Percentiles rank a stretch among this genome's conserved stretches.
phyloP scores from a whole-genome alignment of 2,329 filamentous ascomycete species.

The Colletotrichum caudatum region DNA sequence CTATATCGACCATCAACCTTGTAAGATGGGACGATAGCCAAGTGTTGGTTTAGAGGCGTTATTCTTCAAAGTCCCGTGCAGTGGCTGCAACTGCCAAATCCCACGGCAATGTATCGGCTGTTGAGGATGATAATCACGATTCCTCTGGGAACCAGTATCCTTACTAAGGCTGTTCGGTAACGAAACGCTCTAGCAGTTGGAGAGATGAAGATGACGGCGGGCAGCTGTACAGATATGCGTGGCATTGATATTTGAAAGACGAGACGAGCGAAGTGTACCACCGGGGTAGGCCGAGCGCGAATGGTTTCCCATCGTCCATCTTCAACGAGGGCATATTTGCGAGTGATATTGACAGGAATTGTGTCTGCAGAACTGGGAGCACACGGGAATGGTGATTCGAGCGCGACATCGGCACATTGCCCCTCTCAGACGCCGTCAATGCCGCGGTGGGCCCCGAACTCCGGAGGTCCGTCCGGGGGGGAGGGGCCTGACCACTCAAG shows the following conservation, averaged over 20 bases:
- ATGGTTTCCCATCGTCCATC: background rate
- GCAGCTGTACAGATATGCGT: background rate
- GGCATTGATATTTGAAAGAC: background rate
- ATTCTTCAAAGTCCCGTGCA: no score
- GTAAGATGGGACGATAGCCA: no score
- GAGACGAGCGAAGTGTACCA: constrained; percentile 13
- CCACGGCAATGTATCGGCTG: background rate
- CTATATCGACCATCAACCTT: background rate
- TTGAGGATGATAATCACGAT: background rate
- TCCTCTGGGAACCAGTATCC: background rate
- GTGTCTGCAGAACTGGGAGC: background rate
- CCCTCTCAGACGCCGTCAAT: background rate
- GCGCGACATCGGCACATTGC: background rate
- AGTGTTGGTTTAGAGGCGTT: background rate
- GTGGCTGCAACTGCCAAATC: background rate
- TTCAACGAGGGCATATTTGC: background rate
- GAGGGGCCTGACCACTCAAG: background rate
- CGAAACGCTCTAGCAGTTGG: no score
- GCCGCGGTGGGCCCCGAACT: constrained; percentile 5
- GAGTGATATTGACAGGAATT: background rate
- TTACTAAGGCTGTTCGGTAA: background rate
- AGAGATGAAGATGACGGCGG: background rate
- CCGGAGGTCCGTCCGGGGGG: constrained; percentile 15
- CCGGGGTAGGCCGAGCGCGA: constrained; percentile 15
- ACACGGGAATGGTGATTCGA: background rate